Conservation (phyloP, 106 monocot species). For the Platanthera zijinensis region DNA sequence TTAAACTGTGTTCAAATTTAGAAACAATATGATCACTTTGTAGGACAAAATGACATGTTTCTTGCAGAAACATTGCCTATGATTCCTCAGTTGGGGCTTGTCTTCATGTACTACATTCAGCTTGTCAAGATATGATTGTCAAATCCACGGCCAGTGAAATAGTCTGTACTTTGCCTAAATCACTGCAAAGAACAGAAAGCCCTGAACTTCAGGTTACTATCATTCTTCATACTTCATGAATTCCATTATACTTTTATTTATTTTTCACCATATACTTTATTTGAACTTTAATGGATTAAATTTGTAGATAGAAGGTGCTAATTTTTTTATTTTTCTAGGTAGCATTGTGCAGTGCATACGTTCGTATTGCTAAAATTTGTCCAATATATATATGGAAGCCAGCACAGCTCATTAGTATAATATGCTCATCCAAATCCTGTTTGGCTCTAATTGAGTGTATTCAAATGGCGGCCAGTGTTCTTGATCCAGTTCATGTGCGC, state of each 20-base stretch:
- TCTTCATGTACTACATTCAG: constrained; percentile 68
- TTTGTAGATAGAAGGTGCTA: constrained; percentile 9
- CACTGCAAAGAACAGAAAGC: constrained; percentile 54
- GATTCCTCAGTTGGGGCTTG: constrained; percentile 78
- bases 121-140: constrained; percentile 59
- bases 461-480: constrained; percentile 29
- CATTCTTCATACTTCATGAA: neutral
- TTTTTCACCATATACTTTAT: neutral
- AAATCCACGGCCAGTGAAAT: constrained; percentile 71
- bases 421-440: constrained; percentile 57
- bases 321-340: constrained; percentile 31
- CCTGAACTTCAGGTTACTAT: constrained; percentile 72
- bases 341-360: constrained; percentile 82
- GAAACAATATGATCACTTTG: neutral
- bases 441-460: constrained; percentile 65
- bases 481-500: constrained; percentile 32
- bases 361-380: constrained; percentile 63
- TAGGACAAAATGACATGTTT: constrained; percentile 11
- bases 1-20: neutral
- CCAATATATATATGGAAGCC: constrained; percentile 72
- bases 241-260: neutral
- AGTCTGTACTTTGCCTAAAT: constrained; percentile 44
- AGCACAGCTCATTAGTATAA: constrained; percentile 40
- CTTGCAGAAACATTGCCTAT: constrained; percentile 59
- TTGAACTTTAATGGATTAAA: neutral